A percentile compares a stretch with the other conserved stretches of the same genome.
phyloP scores from a whole-genome alignment of 2,329 filamentous ascomycete genomes.

The Xylaria sp. region DNA sequence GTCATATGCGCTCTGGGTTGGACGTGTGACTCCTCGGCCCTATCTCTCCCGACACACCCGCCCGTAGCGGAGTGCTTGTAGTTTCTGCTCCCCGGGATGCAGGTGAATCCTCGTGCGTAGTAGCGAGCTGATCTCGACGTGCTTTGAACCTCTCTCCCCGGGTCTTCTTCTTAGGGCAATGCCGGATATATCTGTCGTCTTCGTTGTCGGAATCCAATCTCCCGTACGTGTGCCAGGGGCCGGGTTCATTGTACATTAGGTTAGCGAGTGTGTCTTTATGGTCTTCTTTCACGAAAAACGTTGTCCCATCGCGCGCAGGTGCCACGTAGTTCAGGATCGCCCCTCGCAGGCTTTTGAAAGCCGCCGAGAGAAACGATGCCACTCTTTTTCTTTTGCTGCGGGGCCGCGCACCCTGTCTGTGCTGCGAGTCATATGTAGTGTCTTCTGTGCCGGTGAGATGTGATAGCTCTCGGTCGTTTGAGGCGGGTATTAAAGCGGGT shows the following conservation, averaged over 20 bases:
- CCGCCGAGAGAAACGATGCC: not conserved
- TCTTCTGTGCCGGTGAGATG: not conserved
- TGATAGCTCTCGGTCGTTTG: not conserved
- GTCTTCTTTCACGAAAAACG: not conserved
- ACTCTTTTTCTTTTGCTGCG: conserved; percentile 5
- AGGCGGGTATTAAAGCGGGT: not conserved
- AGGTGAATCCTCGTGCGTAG: not conserved
- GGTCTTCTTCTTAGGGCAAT: conserved; percentile 3
- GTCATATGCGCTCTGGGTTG: not conserved
- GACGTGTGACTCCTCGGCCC: not conserved
- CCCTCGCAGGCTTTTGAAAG: conserved; percentile 2
- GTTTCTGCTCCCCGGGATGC: not conserved
- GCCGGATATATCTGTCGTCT: not conserved
- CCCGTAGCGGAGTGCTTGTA: not conserved
- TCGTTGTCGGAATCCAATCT: conserved; percentile 22
- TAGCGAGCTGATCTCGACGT: not conserved
- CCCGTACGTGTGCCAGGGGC: conserved; percentile 25
- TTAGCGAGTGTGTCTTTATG: not conserved
- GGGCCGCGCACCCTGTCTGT: not conserved
- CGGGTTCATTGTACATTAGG: not conserved
- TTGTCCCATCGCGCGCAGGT: conserved; percentile 5
- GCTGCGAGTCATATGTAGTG: not conserved
- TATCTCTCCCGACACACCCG: not conserved
- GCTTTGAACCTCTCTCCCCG: not conserved
- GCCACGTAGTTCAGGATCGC: conserved; percentile 1